Evolutionary conservation across 208 protist genomes (phyloP).

Genomic region (Trypanosomatidae sp.): DNA sequence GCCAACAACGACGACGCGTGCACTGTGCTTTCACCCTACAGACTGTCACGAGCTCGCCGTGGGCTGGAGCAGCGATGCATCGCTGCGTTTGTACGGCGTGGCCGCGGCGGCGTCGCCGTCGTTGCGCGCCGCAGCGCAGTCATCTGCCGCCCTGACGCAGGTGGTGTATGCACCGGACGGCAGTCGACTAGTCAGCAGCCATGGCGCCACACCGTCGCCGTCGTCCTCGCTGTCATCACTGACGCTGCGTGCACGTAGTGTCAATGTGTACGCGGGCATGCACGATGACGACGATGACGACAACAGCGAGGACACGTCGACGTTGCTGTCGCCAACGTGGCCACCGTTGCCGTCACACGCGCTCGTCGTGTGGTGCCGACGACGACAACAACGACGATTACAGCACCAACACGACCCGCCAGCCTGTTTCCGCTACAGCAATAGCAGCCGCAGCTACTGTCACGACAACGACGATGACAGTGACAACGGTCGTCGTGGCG

Average conservation of each 20-base stretch:
- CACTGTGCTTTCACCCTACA: constrained; percentile 50
- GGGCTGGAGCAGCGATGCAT: constrained; percentile 19
- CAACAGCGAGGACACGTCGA: not conserved
- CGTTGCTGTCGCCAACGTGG: constrained; percentile 1
- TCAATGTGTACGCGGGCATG: not conserved
- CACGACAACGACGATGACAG: not conserved
- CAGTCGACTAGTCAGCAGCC: constrained; percentile 35
- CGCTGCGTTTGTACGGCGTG: constrained; percentile 43
- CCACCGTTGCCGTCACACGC: not conserved
- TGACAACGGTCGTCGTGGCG: not conserved
- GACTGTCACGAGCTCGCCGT: constrained; percentile 49
- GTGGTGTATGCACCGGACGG: constrained; percentile 64
- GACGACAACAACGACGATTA: not conserved
- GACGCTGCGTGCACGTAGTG: not conserved
- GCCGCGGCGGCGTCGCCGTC: constrained; percentile 16
- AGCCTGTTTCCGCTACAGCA: not conserved
- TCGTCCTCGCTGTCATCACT: not conserved
- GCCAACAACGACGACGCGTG: constrained; percentile 43
- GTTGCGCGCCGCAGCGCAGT: constrained; percentile 14
- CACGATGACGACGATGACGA: not conserved
- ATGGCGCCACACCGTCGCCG: constrained; percentile 8
- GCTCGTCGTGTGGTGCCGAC: not conserved
- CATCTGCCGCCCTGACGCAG: constrained; percentile 39
- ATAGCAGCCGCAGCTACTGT: too few relatives aligned
- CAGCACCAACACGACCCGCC: not conserved